Percentiles rank a stretch among this genome's conserved stretches.
These are phyloP conservation scores for Chondrostereum purpureum DNA, from an alignment of 1,284 basidiomycete species.

Conservation along the genomic window DNA sequence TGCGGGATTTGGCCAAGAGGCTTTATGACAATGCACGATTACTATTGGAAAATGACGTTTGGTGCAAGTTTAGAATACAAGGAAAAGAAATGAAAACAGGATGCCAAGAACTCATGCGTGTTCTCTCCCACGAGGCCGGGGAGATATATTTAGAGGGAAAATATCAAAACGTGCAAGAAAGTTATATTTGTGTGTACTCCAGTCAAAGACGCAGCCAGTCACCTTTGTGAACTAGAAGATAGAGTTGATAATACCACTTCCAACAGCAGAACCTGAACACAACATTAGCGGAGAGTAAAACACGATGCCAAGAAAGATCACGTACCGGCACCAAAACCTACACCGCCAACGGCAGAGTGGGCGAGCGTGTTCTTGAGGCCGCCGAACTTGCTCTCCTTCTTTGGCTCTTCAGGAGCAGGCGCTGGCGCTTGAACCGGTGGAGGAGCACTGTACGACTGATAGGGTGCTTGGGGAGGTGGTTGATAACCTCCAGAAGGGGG, in stretches of 20 bases:
- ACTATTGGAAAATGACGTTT: no score
- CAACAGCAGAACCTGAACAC: slow-evolving; percentile 41
- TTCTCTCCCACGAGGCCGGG: no score
- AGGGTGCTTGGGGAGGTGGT: slow-evolving; percentile 18
- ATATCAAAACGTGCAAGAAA: no score
- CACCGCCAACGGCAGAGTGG: slow-evolving; percentile 51
- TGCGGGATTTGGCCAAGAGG: no score
- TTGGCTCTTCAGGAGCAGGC: slow-evolving; percentile 19
- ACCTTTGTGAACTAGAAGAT: no score
- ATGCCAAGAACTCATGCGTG: no score
- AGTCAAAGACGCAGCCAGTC: no score
- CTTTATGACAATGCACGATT: no score
- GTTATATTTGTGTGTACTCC: no score
- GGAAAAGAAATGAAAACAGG: no score
- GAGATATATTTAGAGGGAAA: no score
- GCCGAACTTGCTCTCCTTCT: slow-evolving; percentile 58
- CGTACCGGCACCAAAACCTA: slow-evolving; percentile 58
- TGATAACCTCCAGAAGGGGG: slow-evolving; percentile 11
- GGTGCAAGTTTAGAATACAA: no score
- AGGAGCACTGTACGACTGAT: slow-evolving; percentile 12
- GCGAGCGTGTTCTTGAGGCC: slow-evolving; percentile 56
- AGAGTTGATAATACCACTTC: slow-evolving; percentile 41
- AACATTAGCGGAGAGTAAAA: not conserved
- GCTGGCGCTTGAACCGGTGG: slow-evolving; percentile 8
- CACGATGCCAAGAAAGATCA: slow-evolving; percentile 12